phyloP scores from a whole-genome alignment of 1,284 basidiomycete genomes.

The Naganishia albida region DNA sequence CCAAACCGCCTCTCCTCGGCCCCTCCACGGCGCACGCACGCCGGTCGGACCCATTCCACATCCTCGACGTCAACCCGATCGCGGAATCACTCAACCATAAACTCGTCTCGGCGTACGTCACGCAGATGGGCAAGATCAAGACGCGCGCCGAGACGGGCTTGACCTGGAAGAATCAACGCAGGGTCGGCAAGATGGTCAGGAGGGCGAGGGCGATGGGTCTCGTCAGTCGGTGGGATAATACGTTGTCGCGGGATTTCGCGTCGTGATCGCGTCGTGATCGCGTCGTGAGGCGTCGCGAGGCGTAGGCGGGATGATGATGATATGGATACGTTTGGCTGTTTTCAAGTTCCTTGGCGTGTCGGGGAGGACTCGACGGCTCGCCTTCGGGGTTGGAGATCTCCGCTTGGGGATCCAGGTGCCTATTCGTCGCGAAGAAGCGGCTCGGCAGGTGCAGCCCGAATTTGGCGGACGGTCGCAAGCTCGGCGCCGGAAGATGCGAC shows the following conservation, averaged over 20 bases:
- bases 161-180: constrained; percentile 78
- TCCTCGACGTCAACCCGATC: constrained; percentile 40
- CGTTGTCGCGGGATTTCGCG: constrained; percentile 15
- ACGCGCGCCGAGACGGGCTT: constrained; percentile 70
- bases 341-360: too few species aligned
- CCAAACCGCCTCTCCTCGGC: constrained; percentile 44
- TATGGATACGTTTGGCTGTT: too few species aligned
- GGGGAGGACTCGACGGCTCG: too few species aligned
- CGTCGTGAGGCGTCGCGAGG: too few species aligned
- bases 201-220: constrained; percentile 91
- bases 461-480: too few species aligned
- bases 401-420: too few species aligned
- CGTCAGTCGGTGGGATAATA: constrained; percentile 60
- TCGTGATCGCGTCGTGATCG: constrained; percentile 1
- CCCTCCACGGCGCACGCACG: constrained; percentile 42
- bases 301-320: too few species aligned
- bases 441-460: too few species aligned
- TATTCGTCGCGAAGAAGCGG: too few species aligned
- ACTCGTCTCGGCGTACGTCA: constrained; percentile 69
- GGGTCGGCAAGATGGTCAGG: constrained; percentile 81
- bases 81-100: constrained; percentile 61
- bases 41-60: constrained; percentile 50
- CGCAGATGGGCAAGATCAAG: constrained; percentile 83
- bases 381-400: too few species aligned
- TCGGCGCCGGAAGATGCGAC: too few species aligned